Evolutionary conservation across 352 stramenopile species (phyloP).

Genomic region (Phytophthora hybrid): DNA sequence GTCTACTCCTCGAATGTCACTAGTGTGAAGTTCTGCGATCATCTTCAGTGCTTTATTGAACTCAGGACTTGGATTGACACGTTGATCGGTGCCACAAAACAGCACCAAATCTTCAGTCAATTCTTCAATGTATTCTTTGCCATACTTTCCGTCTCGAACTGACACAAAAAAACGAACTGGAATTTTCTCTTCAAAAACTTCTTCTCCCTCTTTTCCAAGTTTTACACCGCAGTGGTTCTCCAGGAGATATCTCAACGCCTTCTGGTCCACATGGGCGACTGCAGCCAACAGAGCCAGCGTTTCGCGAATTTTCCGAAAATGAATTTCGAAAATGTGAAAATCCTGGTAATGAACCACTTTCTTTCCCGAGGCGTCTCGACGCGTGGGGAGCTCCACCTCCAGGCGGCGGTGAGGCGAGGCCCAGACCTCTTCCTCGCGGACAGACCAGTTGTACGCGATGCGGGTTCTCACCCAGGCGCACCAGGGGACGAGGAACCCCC

Average conservation of each 20-base stretch:
- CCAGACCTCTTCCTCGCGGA: not conserved
- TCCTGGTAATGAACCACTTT: not conserved
- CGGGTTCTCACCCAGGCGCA: not conserved
- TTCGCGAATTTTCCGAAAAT: not conserved
- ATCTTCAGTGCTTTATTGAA: not conserved
- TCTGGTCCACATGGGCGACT: not conserved
- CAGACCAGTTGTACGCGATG: not conserved
- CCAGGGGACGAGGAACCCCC: not conserved
- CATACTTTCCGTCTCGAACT: not conserved
- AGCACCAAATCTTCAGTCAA: not conserved
- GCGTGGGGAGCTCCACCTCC: not conserved
- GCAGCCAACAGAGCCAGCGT: not conserved
- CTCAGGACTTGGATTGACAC: not conserved
- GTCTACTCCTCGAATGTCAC: not conserved
- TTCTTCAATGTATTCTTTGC: not conserved
- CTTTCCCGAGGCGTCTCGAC: not conserved
- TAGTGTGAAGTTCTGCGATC: not conserved
- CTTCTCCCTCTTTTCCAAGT: not conserved
- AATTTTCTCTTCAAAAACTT: not conserved
- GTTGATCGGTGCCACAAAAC: not conserved
- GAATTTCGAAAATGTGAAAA: not conserved
- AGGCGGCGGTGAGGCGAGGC: not conserved
- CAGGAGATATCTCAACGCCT: not conserved
- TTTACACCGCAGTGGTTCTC: not conserved
- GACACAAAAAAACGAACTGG: not conserved